Base-by-base conservation (phyloP, 345 rosid genomes). In the Euphorbia tirucalli region DNA sequence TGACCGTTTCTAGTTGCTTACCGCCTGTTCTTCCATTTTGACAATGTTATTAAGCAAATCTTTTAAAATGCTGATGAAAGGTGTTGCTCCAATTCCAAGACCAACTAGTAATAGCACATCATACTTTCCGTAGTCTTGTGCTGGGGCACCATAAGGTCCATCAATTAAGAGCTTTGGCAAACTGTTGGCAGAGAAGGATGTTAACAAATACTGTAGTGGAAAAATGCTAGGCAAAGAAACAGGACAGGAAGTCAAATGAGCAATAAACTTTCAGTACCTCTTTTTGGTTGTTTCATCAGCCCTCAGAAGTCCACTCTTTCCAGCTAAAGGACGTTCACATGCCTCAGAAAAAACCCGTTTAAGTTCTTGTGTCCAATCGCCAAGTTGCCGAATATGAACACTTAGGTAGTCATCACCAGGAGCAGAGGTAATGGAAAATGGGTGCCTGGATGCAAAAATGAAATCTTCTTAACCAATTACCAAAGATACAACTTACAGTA, bases 361-460 rank as follows among this genome's bases (percentile, higher is more conserved):
- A 28, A 95, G 98, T 77, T 92, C 99, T 78, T 89, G 98, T 0
- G 99, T 95, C 99, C 99, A 95, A 70, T 95, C 99, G 35, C 99
- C 99, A 3, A 95, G 85, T 74, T 95, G 96, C 31, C 98, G 83
- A 48, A 95, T 95, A 79, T 95, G 99, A 76, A 95, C 91, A 62
- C 99, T 95, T 11, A 95, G 85, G 82, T 85, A 95, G 66, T 92
- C 89, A 78, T 95, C 99, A 16, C 82, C 97, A 32, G 99, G 99
- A 50, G 99, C 97, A 14, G 99, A 95, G 57, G 99, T 95, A 64
- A 95, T 95, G 1, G 99, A 95, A 85, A 95, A 95, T 7, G 99
- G 99, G 81, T 95, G 99, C 99, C 99, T 95, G 87, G n/a, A 31
- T 9, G 15, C 39, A 66, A 50, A 69, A 69, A 27, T 14, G 30